Conservation (phyloP, 2,329 filamentous ascomycete species). For the Aspergillus clavatus region DNA sequence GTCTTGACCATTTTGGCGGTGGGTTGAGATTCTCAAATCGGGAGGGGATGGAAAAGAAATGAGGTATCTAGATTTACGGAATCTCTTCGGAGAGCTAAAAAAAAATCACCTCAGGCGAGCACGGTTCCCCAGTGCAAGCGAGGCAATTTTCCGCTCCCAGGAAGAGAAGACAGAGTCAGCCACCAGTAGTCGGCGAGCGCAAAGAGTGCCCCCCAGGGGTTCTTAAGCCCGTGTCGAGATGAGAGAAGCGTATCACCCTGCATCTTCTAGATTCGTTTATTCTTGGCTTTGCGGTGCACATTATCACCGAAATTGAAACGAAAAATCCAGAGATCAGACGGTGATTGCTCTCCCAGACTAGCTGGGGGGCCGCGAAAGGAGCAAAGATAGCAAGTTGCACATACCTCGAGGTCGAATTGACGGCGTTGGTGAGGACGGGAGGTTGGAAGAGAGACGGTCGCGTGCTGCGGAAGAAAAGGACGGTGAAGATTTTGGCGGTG, state of each 20-base stretch:
- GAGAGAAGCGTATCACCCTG: constrained; percentile 42
- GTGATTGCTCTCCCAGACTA: constrained; percentile 45
- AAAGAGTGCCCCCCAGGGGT: constrained; percentile 66
- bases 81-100: constrained; percentile 1
- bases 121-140: constrained; percentile 3
- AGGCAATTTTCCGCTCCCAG: constrained; percentile 4
- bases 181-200: constrained; percentile 60
- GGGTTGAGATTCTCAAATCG: constrained; percentile 51
- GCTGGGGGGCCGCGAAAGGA: constrained; percentile 35
- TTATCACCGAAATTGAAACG: constrained; percentile 1
- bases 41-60: constrained; percentile 30
- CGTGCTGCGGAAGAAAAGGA: constrained; percentile 13
- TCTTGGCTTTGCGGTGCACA: constrained; percentile 3
- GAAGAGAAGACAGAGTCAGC: constrained; percentile 47
- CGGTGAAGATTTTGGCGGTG: constrained; percentile 26
- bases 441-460: constrained; percentile 13
- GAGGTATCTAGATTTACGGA: constrained; percentile 32
- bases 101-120: constrained; percentile 5
- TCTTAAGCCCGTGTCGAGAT: constrained; percentile 60
- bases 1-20: constrained; percentile 97
- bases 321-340: constrained; percentile 16
- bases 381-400: constrained; percentile 23
- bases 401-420: constrained; percentile 38
- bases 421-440: constrained; percentile 26
- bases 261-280: constrained; percentile 8